These are phyloP conservation scores for Wickerhamomyces rabaulensis DNA, from an alignment of 805 yeast genomes.

Conservation along the genomic window DNA sequence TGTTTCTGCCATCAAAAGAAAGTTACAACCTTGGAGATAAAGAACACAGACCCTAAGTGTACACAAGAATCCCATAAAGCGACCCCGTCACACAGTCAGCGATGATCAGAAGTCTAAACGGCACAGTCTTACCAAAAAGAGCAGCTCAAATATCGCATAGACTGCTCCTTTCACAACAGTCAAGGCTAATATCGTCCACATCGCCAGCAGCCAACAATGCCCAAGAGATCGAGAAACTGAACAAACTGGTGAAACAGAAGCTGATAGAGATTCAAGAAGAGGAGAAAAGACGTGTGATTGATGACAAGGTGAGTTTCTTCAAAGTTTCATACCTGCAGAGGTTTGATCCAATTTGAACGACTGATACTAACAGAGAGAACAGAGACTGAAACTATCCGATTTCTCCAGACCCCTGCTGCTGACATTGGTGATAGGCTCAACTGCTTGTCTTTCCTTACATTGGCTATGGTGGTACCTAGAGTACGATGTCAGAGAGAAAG, in stretches of 20 bases:
- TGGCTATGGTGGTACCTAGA: slow-evolving; percentile 23
- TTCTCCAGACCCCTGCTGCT: slow-evolving; percentile 20
- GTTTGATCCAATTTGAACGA: background rate
- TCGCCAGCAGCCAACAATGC: slow-evolving; percentile 9
- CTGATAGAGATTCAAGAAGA: slow-evolving; percentile 15
- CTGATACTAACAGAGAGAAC: slow-evolving; percentile 1
- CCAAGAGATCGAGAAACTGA: slow-evolving; percentile 20
- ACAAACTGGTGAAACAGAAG: slow-evolving; percentile 16
- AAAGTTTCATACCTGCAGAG: too few species aligned
- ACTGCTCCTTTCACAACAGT: background rate
- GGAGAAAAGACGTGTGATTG: slow-evolving; percentile 10
- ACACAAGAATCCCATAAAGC: too few species aligned
- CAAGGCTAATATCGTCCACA: background rate
- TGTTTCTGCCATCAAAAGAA: too few species aligned
- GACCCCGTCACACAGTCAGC: background rate
- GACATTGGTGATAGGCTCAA: slow-evolving; percentile 19
- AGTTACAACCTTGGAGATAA: background rate
- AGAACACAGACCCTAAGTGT: too few species aligned
- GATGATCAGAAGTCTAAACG: background rate
- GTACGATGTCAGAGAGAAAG: slow-evolving; percentile 16
- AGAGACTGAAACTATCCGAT: slow-evolving; percentile 23
- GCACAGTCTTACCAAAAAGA: background rate
- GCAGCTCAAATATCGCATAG: background rate
- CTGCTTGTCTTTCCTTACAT: slow-evolving; percentile 19
- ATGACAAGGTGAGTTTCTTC: slow-evolving; percentile 11